Evolutionary conservation across 1,139 yeast genomes (phyloP).

Genomic region (Geotrichum klebahnii): DNA sequence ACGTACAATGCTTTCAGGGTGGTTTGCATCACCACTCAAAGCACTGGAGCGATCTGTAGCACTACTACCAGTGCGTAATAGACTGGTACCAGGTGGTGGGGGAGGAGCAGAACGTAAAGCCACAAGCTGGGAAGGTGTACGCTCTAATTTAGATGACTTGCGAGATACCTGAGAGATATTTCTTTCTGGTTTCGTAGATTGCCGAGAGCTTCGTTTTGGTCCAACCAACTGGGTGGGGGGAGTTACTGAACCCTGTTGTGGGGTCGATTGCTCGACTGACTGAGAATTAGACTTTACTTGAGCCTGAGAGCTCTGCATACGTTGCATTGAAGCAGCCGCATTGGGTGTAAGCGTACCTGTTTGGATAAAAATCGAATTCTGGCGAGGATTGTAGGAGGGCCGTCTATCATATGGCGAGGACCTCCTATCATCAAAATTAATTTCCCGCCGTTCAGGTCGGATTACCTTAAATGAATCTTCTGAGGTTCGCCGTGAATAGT

Average conservation of each 20-base stretch:
- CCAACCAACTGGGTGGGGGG: background rate
- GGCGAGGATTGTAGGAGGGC: slow-evolving; percentile 18
- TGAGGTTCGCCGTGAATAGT: slow-evolving; percentile 19
- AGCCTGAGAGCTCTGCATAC: background rate
- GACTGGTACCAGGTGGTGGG: slow-evolving; percentile 33
- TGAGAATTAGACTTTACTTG: no score
- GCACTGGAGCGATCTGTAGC: background rate
- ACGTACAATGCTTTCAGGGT: slow-evolving; percentile 1
- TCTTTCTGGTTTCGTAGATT: slow-evolving; percentile 3
- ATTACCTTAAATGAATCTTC: slow-evolving; percentile 59
- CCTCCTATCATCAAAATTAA: slow-evolving; percentile 76
- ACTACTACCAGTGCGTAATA: slow-evolving; percentile 16
- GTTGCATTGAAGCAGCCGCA: slow-evolving; percentile 14
- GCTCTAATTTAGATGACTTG: slow-evolving; percentile 9
- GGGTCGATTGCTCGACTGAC: slow-evolving; percentile 4
- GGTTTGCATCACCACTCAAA: background rate
- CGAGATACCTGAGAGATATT: slow-evolving; percentile 6
- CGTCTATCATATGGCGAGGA: slow-evolving; percentile 60
- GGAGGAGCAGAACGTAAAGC: slow-evolving; percentile 75
- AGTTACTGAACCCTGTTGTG: background rate
- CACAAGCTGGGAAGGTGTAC: slow-evolving; percentile 40
- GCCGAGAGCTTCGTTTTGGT: no score
- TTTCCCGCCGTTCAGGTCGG: slow-evolving; percentile 61
- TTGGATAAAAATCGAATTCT: slow-evolving; percentile 13
- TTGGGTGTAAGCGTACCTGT: slow-evolving; percentile 13